Conservation (phyloP, 2,329 filamentous ascomycete genomes). For the Cladosporium sp. region DNA sequence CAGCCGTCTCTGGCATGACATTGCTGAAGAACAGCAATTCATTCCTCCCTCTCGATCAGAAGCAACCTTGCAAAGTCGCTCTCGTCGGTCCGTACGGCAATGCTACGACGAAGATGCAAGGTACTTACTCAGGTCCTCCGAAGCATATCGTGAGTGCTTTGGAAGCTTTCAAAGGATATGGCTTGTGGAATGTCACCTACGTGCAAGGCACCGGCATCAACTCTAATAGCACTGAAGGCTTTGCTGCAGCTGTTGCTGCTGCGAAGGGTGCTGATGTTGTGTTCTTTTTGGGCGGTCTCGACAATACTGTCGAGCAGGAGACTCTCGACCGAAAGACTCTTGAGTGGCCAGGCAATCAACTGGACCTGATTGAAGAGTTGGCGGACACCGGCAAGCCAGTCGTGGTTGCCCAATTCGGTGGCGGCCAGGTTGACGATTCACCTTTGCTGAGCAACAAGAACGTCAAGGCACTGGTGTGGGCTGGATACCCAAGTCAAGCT, state of each 20-base stretch:
- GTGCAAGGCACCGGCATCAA: slow-evolving; percentile 17
- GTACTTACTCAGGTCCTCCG: slow-evolving; percentile 29
- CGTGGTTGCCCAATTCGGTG: slow-evolving; percentile 35
- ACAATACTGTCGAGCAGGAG: slow-evolving; percentile 40
- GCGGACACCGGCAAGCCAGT: slow-evolving; percentile 35
- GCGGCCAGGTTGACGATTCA: slow-evolving; percentile 42
- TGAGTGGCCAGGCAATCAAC: slow-evolving; percentile 40
- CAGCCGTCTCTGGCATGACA: slow-evolving; percentile 41
- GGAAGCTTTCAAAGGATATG: slow-evolving; percentile 16
- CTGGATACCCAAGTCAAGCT: slow-evolving; percentile 42
- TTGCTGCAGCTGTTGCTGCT: slow-evolving; percentile 17
- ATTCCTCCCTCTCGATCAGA: slow-evolving; percentile 33
- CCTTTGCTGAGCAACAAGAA: slow-evolving; percentile 36
- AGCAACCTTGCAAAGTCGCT: slow-evolving; percentile 37
- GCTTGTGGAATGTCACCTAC: slow-evolving; percentile 12
- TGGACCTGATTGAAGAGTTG: slow-evolving; percentile 38
- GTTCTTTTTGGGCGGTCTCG: slow-evolving; percentile 27
- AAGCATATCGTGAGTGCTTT: slow-evolving; percentile 20
- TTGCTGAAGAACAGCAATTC: slow-evolving; percentile 48
- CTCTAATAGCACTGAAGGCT: slow-evolving; percentile 16
- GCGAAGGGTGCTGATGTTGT: slow-evolving; percentile 20
- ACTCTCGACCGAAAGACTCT: slow-evolving; percentile 38
- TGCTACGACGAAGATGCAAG: slow-evolving; percentile 51
- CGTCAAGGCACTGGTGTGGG: slow-evolving; percentile 41
- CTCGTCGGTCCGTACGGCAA: slow-evolving; percentile 55